Percentiles rank a stretch among this genome's conserved stretches.
These are phyloP conservation scores for Sphagnum contortum DNA, from an alignment of 225 moss, liverwort and hornwort species.

Conservation along the genomic window DNA sequence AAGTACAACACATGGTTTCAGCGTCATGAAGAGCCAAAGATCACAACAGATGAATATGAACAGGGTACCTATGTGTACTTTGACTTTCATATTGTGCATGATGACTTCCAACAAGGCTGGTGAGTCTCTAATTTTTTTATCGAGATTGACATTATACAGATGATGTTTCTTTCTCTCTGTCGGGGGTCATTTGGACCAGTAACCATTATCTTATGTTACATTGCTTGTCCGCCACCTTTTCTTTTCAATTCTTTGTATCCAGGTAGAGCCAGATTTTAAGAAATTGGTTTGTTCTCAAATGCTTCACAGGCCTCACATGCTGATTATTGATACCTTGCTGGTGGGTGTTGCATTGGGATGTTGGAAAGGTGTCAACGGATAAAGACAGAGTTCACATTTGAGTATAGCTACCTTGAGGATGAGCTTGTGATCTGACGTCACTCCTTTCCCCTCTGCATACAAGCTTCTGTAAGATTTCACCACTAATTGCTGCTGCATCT, in stretches of 20 bases:
- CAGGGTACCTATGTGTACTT: slow-evolving; percentile 99
- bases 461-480: too few relatives aligned
- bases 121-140: slow-evolving; percentile 12
- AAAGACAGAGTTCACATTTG: slow-evolving; percentile 57
- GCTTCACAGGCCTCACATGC: too few relatives aligned
- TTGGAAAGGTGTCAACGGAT: slow-evolving; percentile 51
- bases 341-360: neutral
- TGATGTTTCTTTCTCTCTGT: too few relatives aligned
- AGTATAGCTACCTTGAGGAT: slow-evolving; percentile 60
- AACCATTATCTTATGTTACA: too few relatives aligned
- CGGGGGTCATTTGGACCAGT: too few relatives aligned
- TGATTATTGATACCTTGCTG: too few relatives aligned
- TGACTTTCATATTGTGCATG: slow-evolving; percentile 89
- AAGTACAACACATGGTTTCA: slow-evolving; percentile 99
- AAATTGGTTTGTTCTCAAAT: too few relatives aligned
- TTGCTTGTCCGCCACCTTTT: too few relatives aligned
- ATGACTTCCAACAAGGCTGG: slow-evolving; percentile 98
- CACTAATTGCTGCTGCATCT: too few relatives aligned
- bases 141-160: too few relatives aligned
- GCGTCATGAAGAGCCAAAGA: slow-evolving; percentile 95
- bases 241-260: too few relatives aligned
- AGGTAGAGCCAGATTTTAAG: too few relatives aligned
- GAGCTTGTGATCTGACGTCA: slow-evolving; percentile 45
- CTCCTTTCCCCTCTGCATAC: slow-evolving; percentile 1
- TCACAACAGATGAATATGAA: slow-evolving; percentile 90